Evolutionary conservation across 2,329 filamentous ascomycete species (phyloP).

Genomic region (Claviceps sp.): DNA sequence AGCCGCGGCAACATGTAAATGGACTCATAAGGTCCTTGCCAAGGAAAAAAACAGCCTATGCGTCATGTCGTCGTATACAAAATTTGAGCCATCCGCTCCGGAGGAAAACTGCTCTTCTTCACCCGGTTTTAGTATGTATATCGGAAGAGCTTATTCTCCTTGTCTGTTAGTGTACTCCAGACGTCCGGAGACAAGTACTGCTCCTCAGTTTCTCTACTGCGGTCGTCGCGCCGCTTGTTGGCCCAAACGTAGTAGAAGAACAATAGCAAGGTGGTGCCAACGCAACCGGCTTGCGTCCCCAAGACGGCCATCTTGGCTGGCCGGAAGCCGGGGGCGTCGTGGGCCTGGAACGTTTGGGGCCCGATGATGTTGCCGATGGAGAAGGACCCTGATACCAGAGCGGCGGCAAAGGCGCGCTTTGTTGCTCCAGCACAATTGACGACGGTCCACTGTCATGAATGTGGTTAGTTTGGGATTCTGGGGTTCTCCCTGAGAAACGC

Average conservation of each 20-base stretch:
- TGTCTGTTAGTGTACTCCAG: constrained; percentile 40
- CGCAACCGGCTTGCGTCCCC: constrained; percentile 32
- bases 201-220: constrained; percentile 23
- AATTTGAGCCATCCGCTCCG: not conserved
- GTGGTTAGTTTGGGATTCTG: not conserved
- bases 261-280: constrained; percentile 27
- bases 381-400: constrained; percentile 35
- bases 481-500: too few relatives aligned
- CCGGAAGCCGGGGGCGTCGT: constrained; percentile 36
- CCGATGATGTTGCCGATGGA: constrained; percentile 43
- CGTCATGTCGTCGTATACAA: not conserved
- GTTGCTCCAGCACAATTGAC: constrained; percentile 39
- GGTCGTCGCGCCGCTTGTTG: constrained; percentile 25
- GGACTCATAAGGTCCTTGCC: too few relatives aligned
- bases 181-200: constrained; percentile 26
- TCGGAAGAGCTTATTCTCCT: constrained; percentile 42
- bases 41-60: not conserved
- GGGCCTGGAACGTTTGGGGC: constrained; percentile 39
- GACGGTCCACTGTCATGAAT: constrained; percentile 25
- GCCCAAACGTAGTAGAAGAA: constrained; percentile 38
- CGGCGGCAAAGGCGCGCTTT: constrained; percentile 36
- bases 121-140: constrained; percentile 28
- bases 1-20: too few relatives aligned
- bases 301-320: constrained; percentile 43
- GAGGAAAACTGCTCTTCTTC: not conserved